phyloP scores from a whole-genome alignment of 768 basidiomycete species.

The Rhodotorula kratochvilovae region DNA sequence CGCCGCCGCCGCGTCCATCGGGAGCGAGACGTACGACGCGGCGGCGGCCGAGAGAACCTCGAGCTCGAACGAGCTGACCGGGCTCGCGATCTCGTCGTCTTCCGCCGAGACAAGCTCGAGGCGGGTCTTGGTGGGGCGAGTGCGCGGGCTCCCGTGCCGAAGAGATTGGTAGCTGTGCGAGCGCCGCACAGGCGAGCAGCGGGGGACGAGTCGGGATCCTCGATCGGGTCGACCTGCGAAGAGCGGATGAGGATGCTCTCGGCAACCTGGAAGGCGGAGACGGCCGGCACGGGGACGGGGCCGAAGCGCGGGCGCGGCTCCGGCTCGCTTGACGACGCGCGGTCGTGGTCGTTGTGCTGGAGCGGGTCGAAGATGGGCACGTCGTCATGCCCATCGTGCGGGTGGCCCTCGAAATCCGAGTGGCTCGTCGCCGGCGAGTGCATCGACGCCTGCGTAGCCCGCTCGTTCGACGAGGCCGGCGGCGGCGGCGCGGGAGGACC shows the following conservation, averaged over 20 bases:
- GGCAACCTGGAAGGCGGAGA: constrained; percentile 5
- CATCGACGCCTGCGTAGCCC: not conserved
- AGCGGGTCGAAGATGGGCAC: constrained; percentile 10
- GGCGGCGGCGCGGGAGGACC: no score
- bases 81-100: not conserved
- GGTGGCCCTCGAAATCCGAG: constrained; percentile 15
- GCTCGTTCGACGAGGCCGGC: not conserved
- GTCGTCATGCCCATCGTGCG: not conserved
- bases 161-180: not conserved
- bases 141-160: not conserved
- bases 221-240: constrained; percentile 30
- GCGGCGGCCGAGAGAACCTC: not conserved
- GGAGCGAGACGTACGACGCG: constrained; percentile 12
- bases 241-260: not conserved
- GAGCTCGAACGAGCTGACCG: constrained; percentile 6
- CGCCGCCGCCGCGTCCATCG: not conserved
- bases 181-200: not conserved
- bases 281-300: constrained; percentile 7
- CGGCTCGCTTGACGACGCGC: not conserved
- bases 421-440: constrained; percentile 23
- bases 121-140: not conserved
- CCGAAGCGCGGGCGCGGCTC: not conserved
- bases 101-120: constrained; percentile 17
- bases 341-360: not conserved
- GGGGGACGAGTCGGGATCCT: constrained; percentile 34